Base-by-base conservation (phyloP, 2,329 filamentous ascomycete species). In the Stagonosporopsis chrysanthemi region DNA sequence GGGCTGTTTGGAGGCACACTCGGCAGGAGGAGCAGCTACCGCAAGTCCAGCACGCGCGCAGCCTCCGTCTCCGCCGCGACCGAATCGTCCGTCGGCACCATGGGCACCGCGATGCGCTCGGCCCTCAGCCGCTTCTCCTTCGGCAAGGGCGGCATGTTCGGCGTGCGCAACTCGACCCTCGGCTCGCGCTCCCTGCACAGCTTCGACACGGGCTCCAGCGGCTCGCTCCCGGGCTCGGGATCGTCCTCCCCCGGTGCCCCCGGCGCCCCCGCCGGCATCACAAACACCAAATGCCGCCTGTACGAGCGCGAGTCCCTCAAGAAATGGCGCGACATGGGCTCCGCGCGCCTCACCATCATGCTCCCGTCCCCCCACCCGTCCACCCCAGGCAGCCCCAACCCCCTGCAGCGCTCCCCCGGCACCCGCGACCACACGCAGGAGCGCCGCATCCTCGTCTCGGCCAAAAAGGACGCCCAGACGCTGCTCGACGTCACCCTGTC, bases 271-370 rank as follows among this genome's bases (percentile, higher is more conserved):
- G 76, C 88, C 22, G 90, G 88, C 51, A 87, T 91, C 55, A 88
- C 88, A 52, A 92, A 95, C 68, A 87, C 94, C 48, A 93, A 93
- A 66, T 91, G 97, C 66, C 85, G 92, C 33, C 84, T 98, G 12
- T 97, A 98, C 74, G 82, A 91, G 45, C 88, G 94, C 46, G 89
- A 92, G 58, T 81, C 81, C 9, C 82, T 85, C 1, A 82, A 86
- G 12, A 94, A 94, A 73, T 99, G 95, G 95, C 88, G 92, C 60
- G 93, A 98, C 73, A 88, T 93, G 80, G 94, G 95, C 63, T 88
- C 91, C 66, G 96, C 92, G 58, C 83, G 87, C 35, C 80, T 99
- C 58, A 91, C 90, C 15, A 92, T 99, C 68, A 87, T 92, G 73
- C 86, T 87, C 17, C 90, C 91, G n/a, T 74, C 66, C 58, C 75